phyloP scores from a whole-genome alignment of 2,329 filamentous ascomycete species.

The Endothia cerciana region DNA sequence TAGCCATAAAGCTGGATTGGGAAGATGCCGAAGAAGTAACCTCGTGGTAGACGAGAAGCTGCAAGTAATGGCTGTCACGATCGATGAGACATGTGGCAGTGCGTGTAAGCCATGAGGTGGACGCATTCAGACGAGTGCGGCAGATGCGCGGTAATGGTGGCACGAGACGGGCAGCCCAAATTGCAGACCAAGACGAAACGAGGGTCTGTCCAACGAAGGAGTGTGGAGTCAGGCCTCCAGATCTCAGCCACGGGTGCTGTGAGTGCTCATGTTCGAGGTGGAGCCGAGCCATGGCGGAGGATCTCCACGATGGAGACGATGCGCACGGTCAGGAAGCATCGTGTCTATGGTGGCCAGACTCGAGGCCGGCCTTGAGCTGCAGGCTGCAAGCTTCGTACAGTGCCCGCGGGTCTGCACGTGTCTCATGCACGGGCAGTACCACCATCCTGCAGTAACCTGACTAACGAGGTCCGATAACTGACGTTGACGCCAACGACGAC shows the following conservation, averaged over 20 bases:
- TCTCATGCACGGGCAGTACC: not conserved
- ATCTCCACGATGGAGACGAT: slow-evolving; percentile 5
- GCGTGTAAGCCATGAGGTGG: slow-evolving; percentile 19
- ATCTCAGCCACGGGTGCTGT: slow-evolving; percentile 18
- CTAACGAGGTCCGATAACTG: not conserved
- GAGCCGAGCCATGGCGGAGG: slow-evolving; percentile 20
- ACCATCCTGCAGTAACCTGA: not conserved
- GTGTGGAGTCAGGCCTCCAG: not conserved
- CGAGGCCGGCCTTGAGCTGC: not conserved
- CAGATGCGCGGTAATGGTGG: slow-evolving; percentile 9
- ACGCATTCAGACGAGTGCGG: slow-evolving; percentile 12
- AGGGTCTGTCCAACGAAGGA: slow-evolving; percentile 14
- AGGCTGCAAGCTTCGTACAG: not conserved
- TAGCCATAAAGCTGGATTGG: not conserved
- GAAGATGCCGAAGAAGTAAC: not conserved
- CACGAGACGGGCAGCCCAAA: slow-evolving; percentile 21
- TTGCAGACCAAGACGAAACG: slow-evolving; percentile 25
- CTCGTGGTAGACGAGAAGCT: not conserved
- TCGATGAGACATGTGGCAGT: slow-evolving; percentile 15
- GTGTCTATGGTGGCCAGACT: not conserved
- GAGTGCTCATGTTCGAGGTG: slow-evolving; percentile 29
- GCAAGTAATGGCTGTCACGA: slow-evolving; percentile 15
- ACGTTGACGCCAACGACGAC: not conserved
- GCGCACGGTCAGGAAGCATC: not conserved
- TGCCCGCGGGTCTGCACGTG: not conserved